These are phyloP conservation scores for Adansonia digitata DNA, from an alignment of 345 rosid species.

Conservation along the genomic window DNA sequence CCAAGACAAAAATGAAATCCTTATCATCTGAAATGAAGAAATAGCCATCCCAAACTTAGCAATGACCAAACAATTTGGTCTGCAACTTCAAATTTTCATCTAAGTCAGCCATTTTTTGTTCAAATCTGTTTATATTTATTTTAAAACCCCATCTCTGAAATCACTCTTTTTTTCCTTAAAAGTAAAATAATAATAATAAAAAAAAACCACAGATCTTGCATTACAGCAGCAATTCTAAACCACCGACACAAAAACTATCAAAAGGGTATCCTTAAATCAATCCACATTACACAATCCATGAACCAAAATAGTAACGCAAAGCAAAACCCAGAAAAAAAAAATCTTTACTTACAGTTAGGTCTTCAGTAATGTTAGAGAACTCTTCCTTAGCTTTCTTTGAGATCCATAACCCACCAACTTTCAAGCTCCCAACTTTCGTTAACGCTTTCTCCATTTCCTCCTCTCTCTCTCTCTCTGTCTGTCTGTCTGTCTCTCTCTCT, in stretches of 20 bases:
- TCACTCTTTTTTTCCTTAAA: neutral
- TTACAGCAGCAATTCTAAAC: slow-evolving; percentile 12
- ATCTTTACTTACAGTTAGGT: slow-evolving; percentile 51
- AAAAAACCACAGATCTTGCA: slow-evolving; percentile 29
- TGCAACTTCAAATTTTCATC: neutral
- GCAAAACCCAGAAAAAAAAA: neutral
- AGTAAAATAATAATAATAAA: too few relatives aligned
- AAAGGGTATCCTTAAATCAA: slow-evolving; percentile 12
- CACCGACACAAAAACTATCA: slow-evolving; percentile 8
- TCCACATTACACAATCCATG: slow-evolving; percentile 29
- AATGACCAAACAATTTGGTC: neutral
- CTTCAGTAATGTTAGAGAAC: slow-evolving; percentile 74
- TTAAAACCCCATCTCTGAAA: slow-evolving; percentile 16
- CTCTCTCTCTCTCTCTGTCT: neutral
- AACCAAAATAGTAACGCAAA: slow-evolving; percentile 7
- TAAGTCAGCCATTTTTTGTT: neutral
- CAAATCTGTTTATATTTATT: neutral
- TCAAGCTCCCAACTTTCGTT: slow-evolving; percentile 82
- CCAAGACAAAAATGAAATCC: neutral
- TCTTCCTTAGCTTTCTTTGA: slow-evolving; percentile 92
- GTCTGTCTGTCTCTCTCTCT: too few relatives aligned
- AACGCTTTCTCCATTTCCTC: slow-evolving; percentile 81
- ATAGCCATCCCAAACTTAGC: neutral
- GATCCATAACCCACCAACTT: slow-evolving; percentile 80
- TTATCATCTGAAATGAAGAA: neutral